Evolutionary conservation across 106 monocot genomes (phyloP), one percentile per base, ranked within the genome.

Genomic region (Amphibolis antarctica): DNA sequence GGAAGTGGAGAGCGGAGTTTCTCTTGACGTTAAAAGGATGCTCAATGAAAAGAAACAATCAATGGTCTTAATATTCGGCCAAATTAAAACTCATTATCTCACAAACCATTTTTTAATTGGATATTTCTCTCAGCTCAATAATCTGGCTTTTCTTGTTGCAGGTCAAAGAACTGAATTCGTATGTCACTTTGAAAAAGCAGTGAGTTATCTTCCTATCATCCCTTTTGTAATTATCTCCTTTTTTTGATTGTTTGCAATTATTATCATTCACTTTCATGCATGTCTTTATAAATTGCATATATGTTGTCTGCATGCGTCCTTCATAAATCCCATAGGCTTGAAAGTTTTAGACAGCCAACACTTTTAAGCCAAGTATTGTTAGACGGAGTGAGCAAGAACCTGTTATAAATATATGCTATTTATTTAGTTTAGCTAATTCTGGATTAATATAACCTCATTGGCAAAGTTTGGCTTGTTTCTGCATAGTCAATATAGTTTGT

Each of bases 161-260:
- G 88, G 79, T 89, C 65, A 89, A 85, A 77, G 89, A 89, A 65
- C 60, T 89, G 60, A 89, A 85, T 69, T 85, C 82, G 22, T 89
- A 68, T 65, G 89, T 89, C 68, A 82, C 82, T 56, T 72, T 82
- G 10, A 89, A 89, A 79, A 85, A 89, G 51, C 85, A 82, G 88
- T 89, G 66, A 85, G 88, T 82, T 59, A 28, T 26, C 13, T 17
- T 70, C 22, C n/a, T 0, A 7, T 18, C 1, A 43, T 43, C 31
- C 28, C n/a, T n/a, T n/a, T n/a, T 47, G 46, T 59, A 46, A 30
- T 67, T 53, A 9, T 10, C n/a, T n/a, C n/a, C n/a, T n/a, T n/a
- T n/a, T n/a, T n/a, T n/a, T n/a, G n/a, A n/a, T n/a, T n/a, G n/a
- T n/a, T n/a, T n/a, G n/a, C n/a, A n/a, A n/a, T n/a, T n/a, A n/a